Evolutionary conservation across 2,329 filamentous ascomycete species (phyloP), one percentile per base, ranked within the genome.

Genomic region (Macrophomina pseudophaseolina): DNA sequence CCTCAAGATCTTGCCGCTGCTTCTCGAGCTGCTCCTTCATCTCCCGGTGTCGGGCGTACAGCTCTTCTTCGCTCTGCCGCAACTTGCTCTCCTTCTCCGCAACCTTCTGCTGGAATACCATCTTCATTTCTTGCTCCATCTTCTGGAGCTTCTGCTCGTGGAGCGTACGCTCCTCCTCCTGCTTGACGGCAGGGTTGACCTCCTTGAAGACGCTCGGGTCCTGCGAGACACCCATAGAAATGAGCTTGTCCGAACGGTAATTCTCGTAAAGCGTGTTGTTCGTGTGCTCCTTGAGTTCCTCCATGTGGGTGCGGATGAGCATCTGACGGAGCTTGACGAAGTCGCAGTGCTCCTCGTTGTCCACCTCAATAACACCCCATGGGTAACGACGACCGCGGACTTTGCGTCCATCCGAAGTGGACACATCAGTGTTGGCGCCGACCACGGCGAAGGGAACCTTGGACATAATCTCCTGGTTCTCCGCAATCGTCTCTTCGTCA

Each of bases 61-160:
- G 85, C 86, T 99, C 95, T 81, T 99, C 95, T 82, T 99, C 95
- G 86, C 93, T 97, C 85, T 98, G 95, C 85, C 97, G 97, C 80
- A 99, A 86, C 85, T 99, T 99, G 88, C 93, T 97, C 84, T 99
- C 95, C 87, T 99, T 99, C 83, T 99, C 95, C 72, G 93, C 90
- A 38, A 99, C 95, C 91, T 99, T 99, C 81, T 99, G 95, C 82
- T 98, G 95, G 93, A 99, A 99, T 73, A 99, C 95, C 92, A 97
- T 97, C 92, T 99, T 99, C 95, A 99, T 99, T 83, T 99, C 95
- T 77, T 93, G 90, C 83, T 99, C 95, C 95, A 99, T 99, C 92
- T 99, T 99, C 81, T 94, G 93, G 74, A 99, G 92, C 87, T 99
- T 99, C 87, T 97, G 94, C 84, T 99, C 95, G 87, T 99, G 95